phyloP scores from a whole-genome alignment of 768 basidiomycete species.

The Leccinum variicolor region DNA sequence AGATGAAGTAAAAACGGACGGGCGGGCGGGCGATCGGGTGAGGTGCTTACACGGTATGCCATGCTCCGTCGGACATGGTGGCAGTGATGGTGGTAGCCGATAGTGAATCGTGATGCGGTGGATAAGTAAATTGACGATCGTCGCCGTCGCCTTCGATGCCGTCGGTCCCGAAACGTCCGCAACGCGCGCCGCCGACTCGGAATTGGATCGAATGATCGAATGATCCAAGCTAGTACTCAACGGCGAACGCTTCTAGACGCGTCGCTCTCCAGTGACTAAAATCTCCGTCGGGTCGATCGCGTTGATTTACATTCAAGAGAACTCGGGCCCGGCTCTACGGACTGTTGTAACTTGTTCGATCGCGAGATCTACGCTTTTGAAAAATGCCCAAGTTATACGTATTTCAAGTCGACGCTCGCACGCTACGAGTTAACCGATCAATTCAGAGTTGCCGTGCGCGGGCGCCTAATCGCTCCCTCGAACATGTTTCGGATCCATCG shows the following conservation, averaged over 20 bases:
- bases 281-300: too few species aligned
- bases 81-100: background rate
- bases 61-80: slow-evolving; percentile 31
- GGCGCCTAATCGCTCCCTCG: background rate
- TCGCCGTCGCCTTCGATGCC: background rate
- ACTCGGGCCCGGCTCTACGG: too few species aligned
- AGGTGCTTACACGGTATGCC: slow-evolving; percentile 54
- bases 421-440: background rate
- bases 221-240: background rate
- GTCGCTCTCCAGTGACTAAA: background rate
- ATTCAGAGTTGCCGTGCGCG: background rate
- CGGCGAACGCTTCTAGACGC: background rate
- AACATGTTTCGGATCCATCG: too few species aligned
- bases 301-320: background rate
- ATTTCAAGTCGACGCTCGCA: background rate
- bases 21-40: background rate
- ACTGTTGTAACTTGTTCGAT: too few species aligned
- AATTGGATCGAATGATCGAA: background rate
- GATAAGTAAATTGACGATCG: background rate
- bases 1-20: background rate
- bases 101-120: background rate
- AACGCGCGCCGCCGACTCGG: background rate
- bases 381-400: too few species aligned
- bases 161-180: background rate
- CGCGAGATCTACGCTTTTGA: too few species aligned